A percentile compares a stretch with the other conserved stretches of the same genome.
Evolutionary conservation across 2,329 filamentous ascomycete genomes (phyloP).

Genomic region (Fusarium sp.): DNA sequence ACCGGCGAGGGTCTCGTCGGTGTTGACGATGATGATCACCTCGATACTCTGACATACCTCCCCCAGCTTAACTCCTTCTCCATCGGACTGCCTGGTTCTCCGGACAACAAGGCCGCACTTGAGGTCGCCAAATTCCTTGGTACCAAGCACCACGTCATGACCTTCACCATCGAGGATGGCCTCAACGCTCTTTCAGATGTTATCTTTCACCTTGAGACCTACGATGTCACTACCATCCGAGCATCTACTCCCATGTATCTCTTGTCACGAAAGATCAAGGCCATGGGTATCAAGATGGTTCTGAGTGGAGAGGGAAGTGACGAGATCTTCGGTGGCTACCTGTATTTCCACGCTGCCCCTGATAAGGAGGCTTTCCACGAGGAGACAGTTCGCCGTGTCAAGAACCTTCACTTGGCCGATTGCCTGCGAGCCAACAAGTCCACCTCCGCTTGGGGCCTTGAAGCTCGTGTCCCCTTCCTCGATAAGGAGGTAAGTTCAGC

Average conservation of each 20-base stretch:
- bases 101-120: constrained; percentile 88
- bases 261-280: constrained; percentile 98
- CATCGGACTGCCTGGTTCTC: constrained; percentile 91
- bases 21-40: constrained; percentile 89
- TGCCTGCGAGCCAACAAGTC: constrained; percentile 99
- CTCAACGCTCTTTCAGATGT: constrained; percentile 97
- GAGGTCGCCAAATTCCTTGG: constrained; percentile 97
- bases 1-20: constrained; percentile 81
- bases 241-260: constrained; percentile 99
- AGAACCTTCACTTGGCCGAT: constrained; percentile 96
- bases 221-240: constrained; percentile 97
- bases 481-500: constrained; percentile 77
- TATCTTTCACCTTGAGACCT: constrained; percentile 97
- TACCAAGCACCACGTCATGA: constrained; percentile 98
- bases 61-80: constrained; percentile 99
- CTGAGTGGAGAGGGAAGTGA: constrained; percentile 95
- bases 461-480: constrained; percentile 96
- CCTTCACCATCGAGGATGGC: constrained; percentile 96
- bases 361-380: constrained; percentile 92
- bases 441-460: constrained; percentile 95
- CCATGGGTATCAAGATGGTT: constrained; percentile 99
- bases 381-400: constrained; percentile 91
- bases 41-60: constrained; percentile 89
- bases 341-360: constrained; percentile 97
- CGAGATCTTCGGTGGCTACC: constrained; percentile 97